Evolutionary conservation across 352 stramenopile genomes (phyloP).

Genomic region (Phytophthora capsici): DNA sequence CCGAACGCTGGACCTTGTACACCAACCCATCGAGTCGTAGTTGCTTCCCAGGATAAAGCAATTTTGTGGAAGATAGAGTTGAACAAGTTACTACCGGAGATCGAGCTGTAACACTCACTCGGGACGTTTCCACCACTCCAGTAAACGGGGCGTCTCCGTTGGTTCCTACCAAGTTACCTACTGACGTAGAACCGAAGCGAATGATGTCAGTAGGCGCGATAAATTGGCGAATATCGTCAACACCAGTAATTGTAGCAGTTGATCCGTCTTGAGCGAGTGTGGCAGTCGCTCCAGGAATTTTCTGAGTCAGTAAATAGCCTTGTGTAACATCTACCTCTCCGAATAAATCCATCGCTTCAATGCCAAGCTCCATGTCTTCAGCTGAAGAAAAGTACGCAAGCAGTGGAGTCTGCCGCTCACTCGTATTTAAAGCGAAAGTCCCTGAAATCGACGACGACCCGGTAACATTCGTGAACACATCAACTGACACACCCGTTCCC

Average conservation of each 20-base stretch:
- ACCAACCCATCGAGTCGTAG: constrained; percentile 89
- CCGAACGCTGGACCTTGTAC: constrained; percentile 89
- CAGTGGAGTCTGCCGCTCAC: constrained; percentile 44
- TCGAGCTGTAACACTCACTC: constrained; percentile 40
- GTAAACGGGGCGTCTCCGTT: constrained; percentile 76
- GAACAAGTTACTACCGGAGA: constrained; percentile 58
- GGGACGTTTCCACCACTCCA: constrained; percentile 52
- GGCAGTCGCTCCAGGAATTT: constrained; percentile 61
- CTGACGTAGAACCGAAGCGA: constrained; percentile 55
- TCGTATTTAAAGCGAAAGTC: constrained; percentile 57
- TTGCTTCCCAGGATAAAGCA: constrained; percentile 81
- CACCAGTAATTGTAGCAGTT: constrained; percentile 49
- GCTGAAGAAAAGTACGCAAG: constrained; percentile 67
- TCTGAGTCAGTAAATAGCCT: constrained; percentile 56
- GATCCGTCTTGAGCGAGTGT: constrained; percentile 60
- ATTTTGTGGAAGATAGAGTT: constrained; percentile 40
- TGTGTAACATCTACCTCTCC: constrained; percentile 74
- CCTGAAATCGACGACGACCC: constrained; percentile 62
- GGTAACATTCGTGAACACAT: constrained; percentile 58
- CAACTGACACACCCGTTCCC: constrained; percentile 55
- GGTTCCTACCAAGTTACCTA: constrained; percentile 54
- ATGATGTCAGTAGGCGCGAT: constrained; percentile 70
- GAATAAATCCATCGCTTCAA: constrained; percentile 80
- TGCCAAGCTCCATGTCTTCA: constrained; percentile 69
- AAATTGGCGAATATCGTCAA: constrained; percentile 72